Percentiles rank a stretch among this genome's conserved stretches.
These are phyloP conservation scores for Harringtonia lauricola DNA, from an alignment of 2,329 filamentous ascomycete species.

Conservation along the genomic window DNA sequence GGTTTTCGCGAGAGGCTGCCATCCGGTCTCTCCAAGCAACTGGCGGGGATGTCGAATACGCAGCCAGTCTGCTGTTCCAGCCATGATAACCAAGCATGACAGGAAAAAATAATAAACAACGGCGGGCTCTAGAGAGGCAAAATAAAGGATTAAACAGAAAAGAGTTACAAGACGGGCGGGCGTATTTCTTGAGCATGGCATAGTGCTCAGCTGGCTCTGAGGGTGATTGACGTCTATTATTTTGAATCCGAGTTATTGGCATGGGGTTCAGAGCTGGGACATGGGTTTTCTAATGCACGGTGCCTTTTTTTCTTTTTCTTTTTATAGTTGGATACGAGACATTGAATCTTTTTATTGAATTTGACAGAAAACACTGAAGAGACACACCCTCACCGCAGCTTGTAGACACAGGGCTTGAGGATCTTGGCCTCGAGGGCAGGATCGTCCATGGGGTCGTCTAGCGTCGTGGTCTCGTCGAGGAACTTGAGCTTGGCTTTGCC, in stretches of 20 bases:
- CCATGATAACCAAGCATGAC: no score
- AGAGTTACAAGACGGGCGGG: no score
- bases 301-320: no score
- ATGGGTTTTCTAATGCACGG: no score
- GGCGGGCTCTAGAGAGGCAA: background rate
- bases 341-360: no score
- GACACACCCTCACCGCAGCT: conserved; percentile 51
- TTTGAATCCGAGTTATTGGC: no score
- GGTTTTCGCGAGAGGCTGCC: conserved; percentile 66
- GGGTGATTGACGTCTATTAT: no score
- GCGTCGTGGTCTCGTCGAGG: conserved; percentile 44
- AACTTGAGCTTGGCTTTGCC: conserved; percentile 40
- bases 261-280: no score
- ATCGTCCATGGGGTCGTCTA: conserved; percentile 40
- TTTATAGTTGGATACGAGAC: no score
- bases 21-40: conserved; percentile 73
- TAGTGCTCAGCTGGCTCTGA: no score
- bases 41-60: conserved; percentile 76
- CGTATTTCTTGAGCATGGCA: no score
- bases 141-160: background rate
- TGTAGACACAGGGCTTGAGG: conserved; percentile 93
- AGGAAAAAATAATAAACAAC: background rate
- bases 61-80: conserved; percentile 68
- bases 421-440: conserved; percentile 52
- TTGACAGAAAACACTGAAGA: no score